A percentile compares a stretch with the other conserved stretches of the same genome.
These are phyloP conservation scores for Hypoxylon rubiginosum DNA, from an alignment of 2,329 filamentous ascomycete genomes.

Conservation along the genomic window DNA sequence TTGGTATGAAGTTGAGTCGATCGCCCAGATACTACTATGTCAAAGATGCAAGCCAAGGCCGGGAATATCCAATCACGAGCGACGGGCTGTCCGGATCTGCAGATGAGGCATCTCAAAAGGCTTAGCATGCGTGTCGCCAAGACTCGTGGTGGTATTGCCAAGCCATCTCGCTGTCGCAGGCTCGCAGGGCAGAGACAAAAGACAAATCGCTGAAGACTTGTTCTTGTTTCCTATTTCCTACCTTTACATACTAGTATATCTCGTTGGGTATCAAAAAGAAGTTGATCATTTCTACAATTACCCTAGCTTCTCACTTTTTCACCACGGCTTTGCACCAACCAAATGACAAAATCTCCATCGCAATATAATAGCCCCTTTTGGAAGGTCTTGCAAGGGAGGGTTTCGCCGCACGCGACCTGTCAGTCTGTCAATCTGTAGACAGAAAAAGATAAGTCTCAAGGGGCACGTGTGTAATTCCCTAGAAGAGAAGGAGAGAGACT, in stretches of 20 bases:
- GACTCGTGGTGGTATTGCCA: slow-evolving; percentile 29
- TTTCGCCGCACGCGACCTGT: slow-evolving; percentile 34
- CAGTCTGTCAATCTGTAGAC: no score
- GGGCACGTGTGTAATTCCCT: slow-evolving; percentile 35
- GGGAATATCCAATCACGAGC: slow-evolving; percentile 27
- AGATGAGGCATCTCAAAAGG: slow-evolving; percentile 25
- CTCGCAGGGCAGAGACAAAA: background rate
- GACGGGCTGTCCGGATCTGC: slow-evolving; percentile 32
- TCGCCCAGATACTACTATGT: slow-evolving; percentile 26
- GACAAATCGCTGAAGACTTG: background rate
- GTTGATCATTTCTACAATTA: slow-evolving; percentile 37
- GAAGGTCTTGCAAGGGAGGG: slow-evolving; percentile 27
- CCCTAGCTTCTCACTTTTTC: slow-evolving; percentile 14
- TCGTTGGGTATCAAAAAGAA: background rate
- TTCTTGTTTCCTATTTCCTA: background rate
- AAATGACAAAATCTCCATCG: slow-evolving; percentile 20
- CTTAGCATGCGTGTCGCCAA: slow-evolving; percentile 36
- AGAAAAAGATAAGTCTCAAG: slow-evolving; percentile 10
- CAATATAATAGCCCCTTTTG: slow-evolving; percentile 30
- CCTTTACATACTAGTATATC: background rate
- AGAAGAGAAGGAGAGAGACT: slow-evolving; percentile 35
- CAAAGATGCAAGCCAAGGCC: slow-evolving; percentile 28
- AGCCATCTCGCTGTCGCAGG: slow-evolving; percentile 32
- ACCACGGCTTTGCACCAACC: slow-evolving; percentile 8
- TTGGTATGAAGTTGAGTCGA: slow-evolving; percentile 33